A percentile compares a stretch with the other conserved stretches of the same genome.
Evolutionary conservation across 2,329 filamentous ascomycete species (phyloP).

Genomic region (Didymella keratinophila): DNA sequence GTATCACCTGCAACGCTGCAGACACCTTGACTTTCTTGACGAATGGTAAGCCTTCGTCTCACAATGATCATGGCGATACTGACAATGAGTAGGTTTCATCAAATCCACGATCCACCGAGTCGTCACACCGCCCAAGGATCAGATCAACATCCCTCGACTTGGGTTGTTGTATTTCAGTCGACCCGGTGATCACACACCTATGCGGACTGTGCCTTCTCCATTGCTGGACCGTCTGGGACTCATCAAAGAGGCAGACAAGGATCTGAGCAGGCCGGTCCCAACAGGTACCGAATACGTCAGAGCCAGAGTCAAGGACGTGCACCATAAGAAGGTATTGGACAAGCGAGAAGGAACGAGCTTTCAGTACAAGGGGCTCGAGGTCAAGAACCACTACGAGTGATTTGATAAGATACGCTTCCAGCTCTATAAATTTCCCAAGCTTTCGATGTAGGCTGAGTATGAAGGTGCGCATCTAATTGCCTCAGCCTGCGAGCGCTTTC

Average conservation of each 20-base stretch:
- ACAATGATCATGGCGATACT: background rate
- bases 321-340: slow-evolving; percentile 56
- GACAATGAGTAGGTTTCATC: slow-evolving; percentile 45
- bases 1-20: slow-evolving; percentile 52
- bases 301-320: slow-evolving; percentile 57
- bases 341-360: slow-evolving; percentile 56
- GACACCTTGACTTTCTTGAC: slow-evolving; percentile 50
- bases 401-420: too few species aligned
- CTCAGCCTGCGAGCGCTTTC: slow-evolving; percentile 8
- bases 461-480: background rate
- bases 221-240: slow-evolving; percentile 46
- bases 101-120: slow-evolving; percentile 60
- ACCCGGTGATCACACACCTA: slow-evolving; percentile 35
- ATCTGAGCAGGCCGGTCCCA: slow-evolving; percentile 45
- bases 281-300: slow-evolving; percentile 58
- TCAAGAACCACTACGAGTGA: slow-evolving; percentile 48
- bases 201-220: slow-evolving; percentile 46
- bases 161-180: slow-evolving; percentile 33
- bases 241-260: slow-evolving; percentile 52
- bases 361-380: slow-evolving; percentile 54
- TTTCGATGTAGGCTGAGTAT: too few species aligned
- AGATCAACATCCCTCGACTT: slow-evolving; percentile 54
- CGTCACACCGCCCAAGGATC: slow-evolving; percentile 57
- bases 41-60: slow-evolving; percentile 31
- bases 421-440: too few species aligned